Base-by-base conservation (phyloP, 768 basidiomycete genomes). In the Hericium rajendrae region DNA sequence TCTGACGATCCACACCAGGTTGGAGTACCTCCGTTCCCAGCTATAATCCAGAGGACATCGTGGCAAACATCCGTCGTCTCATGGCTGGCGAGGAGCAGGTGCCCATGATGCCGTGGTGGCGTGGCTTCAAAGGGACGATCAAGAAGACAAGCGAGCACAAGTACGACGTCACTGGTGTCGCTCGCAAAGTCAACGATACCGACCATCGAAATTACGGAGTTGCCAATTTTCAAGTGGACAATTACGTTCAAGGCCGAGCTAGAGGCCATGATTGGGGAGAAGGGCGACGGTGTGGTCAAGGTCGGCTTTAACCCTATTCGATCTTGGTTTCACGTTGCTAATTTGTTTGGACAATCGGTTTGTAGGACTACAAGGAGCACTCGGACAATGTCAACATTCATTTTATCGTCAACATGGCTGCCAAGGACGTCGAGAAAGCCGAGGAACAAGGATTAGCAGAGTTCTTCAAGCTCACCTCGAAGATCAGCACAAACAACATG, bases 151-250 rank as follows among this genome's bases (percentile, higher is more conserved):
- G 79, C 38, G 93, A 93, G 63, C 83, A 93, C 76, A 95, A 89
- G 71, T 94, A 87, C 68, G 88, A 89, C 38, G 84, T 91, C 41
- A 73, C 74, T 38, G 97, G 97, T 52, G 66, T 86, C 49, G 80
- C 80, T 52, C 78, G 72, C 37, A 94, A 93, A 75, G 64, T 88
- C 67, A 84, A 89, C 68, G 87, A 90, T 60, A 86, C 82, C 82
- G n/a, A 95, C 93, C 0, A 77, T 99, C 49, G 91, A 97, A 72
- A 88, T 99, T 68, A 94, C 88, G 26, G 97, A 99, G 71, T 73
- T 99, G 43, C 97, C 97, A 2, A 87, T 99, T 59, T 87, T 94
- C 66, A 86, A 83, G 65, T 99, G 97, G 97, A 99, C 95, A 1
- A 83, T 88, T 68, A 79, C 74, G 48, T 98, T 90, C 77, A 97